These are phyloP conservation scores for Colletotrichum sp. DNA, from an alignment of 2,329 filamentous ascomycete genomes.

Conservation along the genomic window DNA sequence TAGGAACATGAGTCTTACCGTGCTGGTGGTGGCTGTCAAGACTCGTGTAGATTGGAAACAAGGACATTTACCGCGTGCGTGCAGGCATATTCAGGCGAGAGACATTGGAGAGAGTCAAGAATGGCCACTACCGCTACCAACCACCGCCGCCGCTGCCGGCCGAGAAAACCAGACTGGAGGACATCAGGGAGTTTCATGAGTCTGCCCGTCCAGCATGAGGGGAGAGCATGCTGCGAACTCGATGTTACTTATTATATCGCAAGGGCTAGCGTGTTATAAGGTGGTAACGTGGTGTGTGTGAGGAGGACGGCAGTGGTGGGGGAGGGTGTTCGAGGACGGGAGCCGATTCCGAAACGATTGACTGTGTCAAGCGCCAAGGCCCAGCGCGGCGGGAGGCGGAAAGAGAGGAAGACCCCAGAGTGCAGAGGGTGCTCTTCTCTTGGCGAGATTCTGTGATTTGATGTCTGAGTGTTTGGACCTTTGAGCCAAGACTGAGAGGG, in stretches of 20 bases:
- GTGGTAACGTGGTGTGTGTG: background rate
- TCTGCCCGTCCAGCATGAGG: background rate
- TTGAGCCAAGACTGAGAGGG: background rate
- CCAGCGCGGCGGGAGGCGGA: background rate
- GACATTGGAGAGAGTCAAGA: background rate
- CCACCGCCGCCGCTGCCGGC: background rate
- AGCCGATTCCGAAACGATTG: conserved; percentile 12
- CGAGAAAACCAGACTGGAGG: background rate
- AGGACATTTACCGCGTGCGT: background rate
- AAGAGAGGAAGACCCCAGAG: background rate
- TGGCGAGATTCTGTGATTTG: background rate
- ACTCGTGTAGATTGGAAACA: background rate
- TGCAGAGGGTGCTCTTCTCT: background rate
- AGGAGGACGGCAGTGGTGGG: background rate
- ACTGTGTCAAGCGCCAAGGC: conserved; percentile 20
- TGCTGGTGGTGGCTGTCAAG: background rate
- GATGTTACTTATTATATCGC: background rate
- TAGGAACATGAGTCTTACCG: background rate
- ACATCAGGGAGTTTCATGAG: background rate
- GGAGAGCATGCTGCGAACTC: background rate
- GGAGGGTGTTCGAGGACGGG: background rate
- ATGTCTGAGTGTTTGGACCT: background rate
- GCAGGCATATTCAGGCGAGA: background rate
- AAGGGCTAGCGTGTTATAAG: background rate
- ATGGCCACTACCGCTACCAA: background rate